Evolutionary conservation across 2,329 filamentous ascomycete species (phyloP), one percentile per base, ranked within the genome.

Genomic region (Fusarium verrucosum): DNA sequence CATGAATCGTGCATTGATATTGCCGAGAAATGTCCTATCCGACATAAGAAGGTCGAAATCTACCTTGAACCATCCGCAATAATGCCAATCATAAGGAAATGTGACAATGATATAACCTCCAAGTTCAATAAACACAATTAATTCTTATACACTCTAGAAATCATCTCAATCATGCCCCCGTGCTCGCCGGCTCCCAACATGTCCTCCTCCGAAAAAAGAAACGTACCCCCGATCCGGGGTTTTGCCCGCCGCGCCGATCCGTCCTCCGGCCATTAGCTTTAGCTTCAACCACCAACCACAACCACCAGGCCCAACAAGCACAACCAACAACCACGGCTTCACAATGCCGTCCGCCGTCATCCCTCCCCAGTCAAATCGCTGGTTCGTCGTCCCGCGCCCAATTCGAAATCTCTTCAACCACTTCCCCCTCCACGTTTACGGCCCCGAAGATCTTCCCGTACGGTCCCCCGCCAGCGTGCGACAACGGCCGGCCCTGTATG

Each of bases 321-420:
- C 53, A 42, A 38, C 25, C 28, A 25, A 19, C 35, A 28, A 20
- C 26, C n/a, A 25, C 32, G 16, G 20, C 17, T 35, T 26, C 44
- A 25, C 51, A 28, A 70, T 70, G 69, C 52, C 68, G 28, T 43
- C 64, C 36, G n/a, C 59, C 49, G 49, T 52, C 23, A 36, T 58
- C 26, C 37, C 37, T 23, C n/a, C 42, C 38, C 69, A 67, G 41
- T 63, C 62, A 30, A 63, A 45, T 49, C 68, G 74, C 61, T 82
- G 77, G 80, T 83, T 88, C 75, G 78, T 82, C 40, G 83, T 93
- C 52, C 94, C 95, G 9, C 78, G 84, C 11, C 90, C 92, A 17
- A 83, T 98, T 69, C 93, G 92, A 76, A 85, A 84, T 47, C 83
- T 98, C 58, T 99, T 98, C 81, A 89, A 94, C 76, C 81, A 78